Conservation (phyloP, 805 yeast genomes). For the Candida khao-thaluensis region DNA sequence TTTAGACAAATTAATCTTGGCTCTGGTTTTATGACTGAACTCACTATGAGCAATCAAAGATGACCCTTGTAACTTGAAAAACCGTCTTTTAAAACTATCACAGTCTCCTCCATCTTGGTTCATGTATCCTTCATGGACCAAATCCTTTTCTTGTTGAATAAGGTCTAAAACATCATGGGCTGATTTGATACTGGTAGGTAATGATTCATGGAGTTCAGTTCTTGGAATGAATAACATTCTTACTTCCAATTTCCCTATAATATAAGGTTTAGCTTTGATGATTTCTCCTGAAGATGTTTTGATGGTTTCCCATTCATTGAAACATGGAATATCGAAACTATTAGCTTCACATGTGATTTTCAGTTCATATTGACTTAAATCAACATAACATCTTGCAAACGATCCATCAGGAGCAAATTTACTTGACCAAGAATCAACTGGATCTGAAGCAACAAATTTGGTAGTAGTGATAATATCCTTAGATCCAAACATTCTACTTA, state of each 20-base stretch:
- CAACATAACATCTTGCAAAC: slow-evolving; percentile 74
- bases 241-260: slow-evolving; percentile 64
- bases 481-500: slow-evolving; percentile 49
- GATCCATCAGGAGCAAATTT: slow-evolving; percentile 84
- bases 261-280: slow-evolving; percentile 47
- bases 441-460: slow-evolving; percentile 50
- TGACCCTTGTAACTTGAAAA: slow-evolving; percentile 68
- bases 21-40: slow-evolving; percentile 62
- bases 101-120: slow-evolving; percentile 94
- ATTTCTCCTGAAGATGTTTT: slow-evolving; percentile 23
- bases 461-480: slow-evolving; percentile 50
- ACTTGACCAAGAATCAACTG: slow-evolving; percentile 59
- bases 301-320: slow-evolving; percentile 75
- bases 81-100: slow-evolving; percentile 68
- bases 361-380: slow-evolving; percentile 56
- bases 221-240: slow-evolving; percentile 71
- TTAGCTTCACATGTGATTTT: slow-evolving; percentile 53
- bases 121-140: slow-evolving; percentile 61
- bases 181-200: slow-evolving; percentile 67
- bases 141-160: slow-evolving; percentile 24
- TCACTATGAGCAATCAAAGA: slow-evolving; percentile 77
- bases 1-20: slow-evolving; percentile 72
- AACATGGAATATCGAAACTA: slow-evolving; percentile 57
- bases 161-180: slow-evolving; percentile 37
- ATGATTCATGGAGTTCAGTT: slow-evolving; percentile 53